Evolutionary conservation across 2,329 filamentous ascomycete species (phyloP), one percentile per base, ranked within the genome.

Genomic region (Neofusicoccum umdonicola): DNA sequence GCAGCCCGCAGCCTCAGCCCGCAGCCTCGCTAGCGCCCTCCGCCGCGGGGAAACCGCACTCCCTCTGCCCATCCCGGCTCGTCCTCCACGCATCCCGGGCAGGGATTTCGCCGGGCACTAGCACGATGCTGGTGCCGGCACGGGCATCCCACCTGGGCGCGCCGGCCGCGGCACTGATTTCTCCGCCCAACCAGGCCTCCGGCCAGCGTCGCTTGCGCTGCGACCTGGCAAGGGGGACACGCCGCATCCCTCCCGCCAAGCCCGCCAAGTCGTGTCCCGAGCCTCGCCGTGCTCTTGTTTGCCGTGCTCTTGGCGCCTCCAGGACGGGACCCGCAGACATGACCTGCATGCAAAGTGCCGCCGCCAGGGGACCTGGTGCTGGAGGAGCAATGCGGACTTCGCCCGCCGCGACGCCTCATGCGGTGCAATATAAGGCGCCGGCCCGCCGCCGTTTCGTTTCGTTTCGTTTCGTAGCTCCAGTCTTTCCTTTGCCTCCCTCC

Each of bases 111-210:
- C 15, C 27, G 27, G 27, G 27, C 27, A 4, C 27, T 6, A 31
- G 27, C 27, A 31, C 27, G 27, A 4, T 31, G 27, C 27, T 31
- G 27, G 22, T 34, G 47, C 22, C 47, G 47, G 47, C 19, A 22
- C 19, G 19, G 19, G 19, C 19, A 22, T 22, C 19, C 19, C 19
- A 3, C 19, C 19, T 22, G 19, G 19, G 19, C 19, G 19, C 27
- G 27, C 27, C 27, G 27, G 27, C 27, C 27, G 13, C 56, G 56
- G 56, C 6, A 9, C 41, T 22, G 56, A 60, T 60, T 60, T 60
- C 54, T 60, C 56, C 56, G 56, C 41, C 56, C 56, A 60, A 60
- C 42, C 56, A 60, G 56, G 42, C 42, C 19, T 9, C 13, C 31
- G 37, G 42, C n/a, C 19, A 27, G 8, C 15, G n/a, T 45, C 56